Conservation (phyloP, 306 rosid species). For the Arachis stenosperma region DNA sequence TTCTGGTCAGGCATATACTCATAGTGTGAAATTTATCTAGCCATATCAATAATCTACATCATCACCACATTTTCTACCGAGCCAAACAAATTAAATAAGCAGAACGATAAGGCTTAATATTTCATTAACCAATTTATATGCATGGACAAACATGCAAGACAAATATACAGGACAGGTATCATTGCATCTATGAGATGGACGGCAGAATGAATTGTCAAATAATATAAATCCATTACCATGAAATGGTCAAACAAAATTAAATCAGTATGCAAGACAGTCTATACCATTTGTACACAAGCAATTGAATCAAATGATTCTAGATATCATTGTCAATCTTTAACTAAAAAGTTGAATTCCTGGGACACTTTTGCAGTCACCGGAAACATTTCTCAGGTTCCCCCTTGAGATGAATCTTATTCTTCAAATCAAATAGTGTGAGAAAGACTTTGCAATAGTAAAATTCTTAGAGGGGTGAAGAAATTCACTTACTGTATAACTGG, state of each 20-base stretch:
- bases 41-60: not conserved
- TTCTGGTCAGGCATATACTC: conserved; percentile 37
- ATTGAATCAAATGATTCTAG: not conserved
- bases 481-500: not conserved
- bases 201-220: conserved; percentile 12
- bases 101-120: conserved; percentile 1
- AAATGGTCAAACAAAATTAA: conserved; percentile 6
- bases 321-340: conserved; percentile 1
- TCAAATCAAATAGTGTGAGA: not conserved
- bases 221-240: not conserved
- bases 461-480: not conserved
- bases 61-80: not conserved
- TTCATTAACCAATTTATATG: not conserved
- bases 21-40: not conserved
- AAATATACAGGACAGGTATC: not conserved
- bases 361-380: not conserved
- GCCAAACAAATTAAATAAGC: conserved; percentile 11
- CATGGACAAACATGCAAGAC: conserved; percentile 11
- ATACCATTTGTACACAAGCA: conserved; percentile 7
- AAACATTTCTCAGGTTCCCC: conserved; percentile 13
- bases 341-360: not conserved
- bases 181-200: not conserved
- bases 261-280: not conserved
- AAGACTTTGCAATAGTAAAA: not conserved
- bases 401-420: conserved; percentile 3